Evolutionary conservation across 371 early-diverging fungal genomes (phyloP).

Genomic region (Mucor saturninus): DNA sequence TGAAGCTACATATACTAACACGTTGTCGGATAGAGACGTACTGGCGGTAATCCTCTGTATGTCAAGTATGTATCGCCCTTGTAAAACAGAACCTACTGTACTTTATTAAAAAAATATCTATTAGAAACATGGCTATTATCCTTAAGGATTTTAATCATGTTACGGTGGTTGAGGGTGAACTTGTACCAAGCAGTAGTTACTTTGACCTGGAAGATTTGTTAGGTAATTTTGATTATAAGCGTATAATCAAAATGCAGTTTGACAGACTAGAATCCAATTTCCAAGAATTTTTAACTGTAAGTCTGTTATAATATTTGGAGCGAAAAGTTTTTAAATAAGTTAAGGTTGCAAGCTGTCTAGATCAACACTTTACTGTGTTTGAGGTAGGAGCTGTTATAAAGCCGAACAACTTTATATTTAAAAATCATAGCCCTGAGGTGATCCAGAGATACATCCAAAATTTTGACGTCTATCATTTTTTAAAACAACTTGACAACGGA

Average conservation of each 20-base stretch:
- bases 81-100: background rate
- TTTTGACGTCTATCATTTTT: slow-evolving; percentile 55
- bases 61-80: slow-evolving; percentile 47
- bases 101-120: background rate
- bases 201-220: slow-evolving; percentile 53
- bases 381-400: slow-evolving; percentile 55
- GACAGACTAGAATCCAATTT: slow-evolving; percentile 55
- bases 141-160: slow-evolving; percentile 63
- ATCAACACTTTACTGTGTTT: slow-evolving; percentile 53
- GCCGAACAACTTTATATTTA: slow-evolving; percentile 37
- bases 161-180: slow-evolving; percentile 57
- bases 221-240: slow-evolving; percentile 58
- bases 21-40: slow-evolving; percentile 42
- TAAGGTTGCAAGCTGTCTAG: slow-evolving; percentile 60
- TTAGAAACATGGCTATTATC: slow-evolving; percentile 54
- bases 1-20: background rate
- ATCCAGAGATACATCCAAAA: slow-evolving; percentile 40
- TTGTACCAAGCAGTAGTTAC: slow-evolving; percentile 43
- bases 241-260: slow-evolving; percentile 63
- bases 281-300: slow-evolving; percentile 60
- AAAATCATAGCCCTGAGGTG: slow-evolving; percentile 23
- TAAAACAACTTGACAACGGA: slow-evolving; percentile 36
- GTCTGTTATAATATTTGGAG: background rate
- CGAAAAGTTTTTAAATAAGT: background rate
- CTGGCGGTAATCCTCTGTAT: slow-evolving; percentile 62